These are phyloP conservation scores for Pseudogymnoascus sp. DNA, from an alignment of 2,329 filamentous ascomycete species.

Conservation along the genomic window DNA sequence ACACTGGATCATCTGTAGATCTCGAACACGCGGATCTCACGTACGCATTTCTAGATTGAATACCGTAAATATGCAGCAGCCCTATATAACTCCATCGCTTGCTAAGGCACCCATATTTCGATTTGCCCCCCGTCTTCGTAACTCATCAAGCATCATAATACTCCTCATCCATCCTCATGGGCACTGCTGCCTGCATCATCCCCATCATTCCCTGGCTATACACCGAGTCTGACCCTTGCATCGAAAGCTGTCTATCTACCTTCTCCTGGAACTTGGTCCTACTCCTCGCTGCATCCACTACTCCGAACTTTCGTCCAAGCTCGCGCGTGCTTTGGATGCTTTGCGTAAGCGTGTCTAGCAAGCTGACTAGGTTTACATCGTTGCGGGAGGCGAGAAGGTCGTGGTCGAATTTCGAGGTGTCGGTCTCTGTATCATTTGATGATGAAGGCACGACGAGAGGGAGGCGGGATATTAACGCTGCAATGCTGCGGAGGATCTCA, in stretches of 20 bases:
- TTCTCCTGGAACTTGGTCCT: slow-evolving; percentile 6
- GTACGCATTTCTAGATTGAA: background rate
- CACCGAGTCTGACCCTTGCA: background rate
- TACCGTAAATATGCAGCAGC: slow-evolving; percentile 6
- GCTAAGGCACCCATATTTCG: background rate
- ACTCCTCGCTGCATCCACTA: slow-evolving; percentile 39
- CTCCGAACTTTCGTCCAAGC: slow-evolving; percentile 63
- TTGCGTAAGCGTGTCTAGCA: slow-evolving; percentile 68
- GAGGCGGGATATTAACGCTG: slow-evolving; percentile 74
- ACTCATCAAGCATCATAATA: slow-evolving; percentile 3
- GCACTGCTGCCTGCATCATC: background rate
- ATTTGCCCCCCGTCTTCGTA: background rate
- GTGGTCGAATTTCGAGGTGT: slow-evolving; percentile 54
- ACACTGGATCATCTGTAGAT: background rate
- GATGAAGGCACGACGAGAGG: slow-evolving; percentile 62
- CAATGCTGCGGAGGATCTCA: slow-evolving; percentile 73
- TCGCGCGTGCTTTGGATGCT: slow-evolving; percentile 63
- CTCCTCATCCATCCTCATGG: background rate
- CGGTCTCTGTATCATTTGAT: slow-evolving; percentile 30
- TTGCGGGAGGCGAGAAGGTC: slow-evolving; percentile 72
- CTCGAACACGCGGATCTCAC: background rate
- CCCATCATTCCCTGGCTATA: background rate
- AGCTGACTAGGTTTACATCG: slow-evolving; percentile 68
- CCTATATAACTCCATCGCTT: slow-evolving; percentile 4
- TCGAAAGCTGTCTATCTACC: background rate